Evolutionary conservation across 139 green algal genomes (phyloP), one percentile per base, ranked within the genome.

Genomic region (Coccomyxa sp.): DNA sequence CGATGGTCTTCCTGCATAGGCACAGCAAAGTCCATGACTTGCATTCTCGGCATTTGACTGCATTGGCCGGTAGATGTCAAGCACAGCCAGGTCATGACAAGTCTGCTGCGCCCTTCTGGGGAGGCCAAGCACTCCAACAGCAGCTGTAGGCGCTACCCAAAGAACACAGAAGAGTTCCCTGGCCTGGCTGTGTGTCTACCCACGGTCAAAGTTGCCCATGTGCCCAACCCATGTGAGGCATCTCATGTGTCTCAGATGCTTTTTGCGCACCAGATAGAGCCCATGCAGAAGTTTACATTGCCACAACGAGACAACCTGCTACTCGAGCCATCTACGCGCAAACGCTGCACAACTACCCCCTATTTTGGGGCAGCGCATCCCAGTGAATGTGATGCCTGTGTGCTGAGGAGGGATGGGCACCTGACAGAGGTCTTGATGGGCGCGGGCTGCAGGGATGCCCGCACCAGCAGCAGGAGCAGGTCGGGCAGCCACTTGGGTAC

Each of bases 401-500:
- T 16, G 24, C n/a, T 75, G 7, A 39, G 7, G 6, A 22, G 44
- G 12, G 44, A 58, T 10, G 44, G 44, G 29, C 38, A 78, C 81
- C 72, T 79, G 44, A 90, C 83, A 10, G 86, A 81, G 22, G 79
- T 79, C 18, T 83, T 83, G 34, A 95, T 78, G 16, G 89, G 91
- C 9, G 85, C 58, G 10, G 87, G 84, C 70, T 94, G 81, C 7
- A 44, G 70, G 0, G 89, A 83, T 10, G 86, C 84, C 0, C 77
- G 71, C 22, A 91, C 86, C 41, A 97, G 85, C 37, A 85, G 86
- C 88, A 93, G 84, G 36, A 96, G 82, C 70, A 95, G 89, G 12
- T 88, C 77, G n/a, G 93, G 88, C 85, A 95, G 82, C 92, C 93
- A 98, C 40, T 31, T 18, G 7, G 93, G 94, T 39, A 94, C 87